A percentile compares a stretch with the other conserved stretches of the same genome.
phyloP scores from a whole-genome alignment of 495 filamentous ascomycete species.

The Penicillium desertorum region DNA sequence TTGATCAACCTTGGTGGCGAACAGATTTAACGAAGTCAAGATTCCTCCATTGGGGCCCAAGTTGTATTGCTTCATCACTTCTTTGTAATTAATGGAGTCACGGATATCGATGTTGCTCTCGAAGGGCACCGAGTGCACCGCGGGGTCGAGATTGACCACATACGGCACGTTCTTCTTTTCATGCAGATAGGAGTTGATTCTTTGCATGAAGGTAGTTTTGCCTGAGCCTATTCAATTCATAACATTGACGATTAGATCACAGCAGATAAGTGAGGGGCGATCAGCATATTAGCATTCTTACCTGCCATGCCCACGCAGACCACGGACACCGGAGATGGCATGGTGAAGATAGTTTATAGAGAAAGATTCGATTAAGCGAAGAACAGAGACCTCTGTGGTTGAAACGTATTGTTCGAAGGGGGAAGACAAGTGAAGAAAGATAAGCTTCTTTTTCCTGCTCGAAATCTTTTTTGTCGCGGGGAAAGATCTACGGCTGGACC shows the following conservation, averaged over 20 bases:
- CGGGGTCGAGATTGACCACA: constrained; percentile 95
- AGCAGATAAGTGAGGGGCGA: neutral
- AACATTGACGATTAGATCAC: constrained; percentile 6
- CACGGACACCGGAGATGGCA: constrained; percentile 62
- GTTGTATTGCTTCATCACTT: constrained; percentile 99
- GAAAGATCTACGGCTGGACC: constrained; percentile 38
- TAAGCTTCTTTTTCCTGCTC: constrained; percentile 24
- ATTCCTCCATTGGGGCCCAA: constrained; percentile 98
- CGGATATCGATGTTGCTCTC: constrained; percentile 98
- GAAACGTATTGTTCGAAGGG: neutral
- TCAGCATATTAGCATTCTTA: constrained; percentile 21
- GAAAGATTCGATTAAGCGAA: neutral
- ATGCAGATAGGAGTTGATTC: constrained; percentile 90
- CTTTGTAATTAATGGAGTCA: constrained; percentile 98
- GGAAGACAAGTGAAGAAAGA: constrained; percentile 14
- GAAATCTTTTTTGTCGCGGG: constrained; percentile 38
- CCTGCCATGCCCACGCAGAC: constrained; percentile 98
- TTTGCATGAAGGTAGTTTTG: constrained; percentile 98
- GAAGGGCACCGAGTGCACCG: constrained; percentile 93
- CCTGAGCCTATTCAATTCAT: constrained; percentile 65
- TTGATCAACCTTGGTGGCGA: constrained; percentile 96
- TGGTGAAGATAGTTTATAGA: constrained; percentile 19
- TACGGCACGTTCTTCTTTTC: constrained; percentile 73
- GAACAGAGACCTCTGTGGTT: neutral
- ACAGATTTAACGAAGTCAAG: constrained; percentile 90